phyloP scores from a whole-genome alignment of 345 rosid genomes.

The Gossypium sturtianum region DNA sequence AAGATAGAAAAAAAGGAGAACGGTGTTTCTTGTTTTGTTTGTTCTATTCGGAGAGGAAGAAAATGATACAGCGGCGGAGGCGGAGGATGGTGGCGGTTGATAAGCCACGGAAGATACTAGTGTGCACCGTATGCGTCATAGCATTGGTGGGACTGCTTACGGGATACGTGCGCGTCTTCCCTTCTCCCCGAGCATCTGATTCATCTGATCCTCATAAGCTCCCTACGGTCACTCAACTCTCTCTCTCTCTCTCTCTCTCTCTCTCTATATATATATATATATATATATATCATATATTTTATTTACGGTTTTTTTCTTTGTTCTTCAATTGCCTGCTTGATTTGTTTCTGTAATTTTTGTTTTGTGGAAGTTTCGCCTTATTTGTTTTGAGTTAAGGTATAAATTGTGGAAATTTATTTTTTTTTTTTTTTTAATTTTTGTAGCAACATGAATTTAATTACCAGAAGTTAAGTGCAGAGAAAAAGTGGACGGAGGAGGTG shows the following conservation, averaged over 20 bases:
- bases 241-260: background rate
- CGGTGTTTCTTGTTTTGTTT: background rate
- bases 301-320: background rate
- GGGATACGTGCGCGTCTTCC: conserved; percentile 45
- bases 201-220: conserved; percentile 42
- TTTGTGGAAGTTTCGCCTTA: background rate
- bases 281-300: background rate
- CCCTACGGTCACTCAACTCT: conserved; percentile 32
- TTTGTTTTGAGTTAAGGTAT: background rate
- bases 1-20: background rate
- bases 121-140: conserved; percentile 52
- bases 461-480: conserved; percentile 35
- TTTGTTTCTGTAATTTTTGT: conserved; percentile 6
- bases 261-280: background rate
- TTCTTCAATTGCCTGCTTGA: background rate
- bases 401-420: background rate
- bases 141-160: conserved; percentile 30
- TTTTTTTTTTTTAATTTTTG: background rate
- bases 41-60: background rate
- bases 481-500: conserved; percentile 47
- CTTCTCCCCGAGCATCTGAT: conserved; percentile 36
- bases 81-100: conserved; percentile 33
- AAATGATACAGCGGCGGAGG: conserved; percentile 34
- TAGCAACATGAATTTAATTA: conserved; percentile 34
- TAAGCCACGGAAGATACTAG: conserved; percentile 42